These are phyloP conservation scores for Malassezia yamatoensis DNA, from an alignment of 1,284 basidiomycete genomes.

Conservation along the genomic window DNA sequence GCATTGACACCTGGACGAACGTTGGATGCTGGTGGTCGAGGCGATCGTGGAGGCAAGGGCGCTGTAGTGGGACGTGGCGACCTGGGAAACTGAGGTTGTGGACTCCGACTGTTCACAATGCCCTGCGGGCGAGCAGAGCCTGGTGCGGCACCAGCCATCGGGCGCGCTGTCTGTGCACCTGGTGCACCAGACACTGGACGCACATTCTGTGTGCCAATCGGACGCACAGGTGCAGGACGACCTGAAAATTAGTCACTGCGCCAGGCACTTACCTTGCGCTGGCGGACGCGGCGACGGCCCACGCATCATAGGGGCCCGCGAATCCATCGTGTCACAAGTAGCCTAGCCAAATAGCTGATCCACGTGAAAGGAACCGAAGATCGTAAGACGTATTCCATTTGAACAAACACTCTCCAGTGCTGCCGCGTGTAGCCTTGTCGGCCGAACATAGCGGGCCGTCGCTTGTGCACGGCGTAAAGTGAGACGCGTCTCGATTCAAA, in stretches of 20 bases:
- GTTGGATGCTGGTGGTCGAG: no score
- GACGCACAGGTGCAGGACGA: neutral
- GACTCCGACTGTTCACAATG: no score
- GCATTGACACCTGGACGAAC: no score
- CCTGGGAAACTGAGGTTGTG: no score
- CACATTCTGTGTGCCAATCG: neutral
- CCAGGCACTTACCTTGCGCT: neutral
- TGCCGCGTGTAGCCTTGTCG: neutral
- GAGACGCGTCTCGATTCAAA: neutral
- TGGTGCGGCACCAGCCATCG: neutral
- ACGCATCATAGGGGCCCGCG: constrained; percentile 13
- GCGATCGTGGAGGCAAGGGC: no score
- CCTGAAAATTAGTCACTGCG: neutral
- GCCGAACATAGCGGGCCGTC: neutral
- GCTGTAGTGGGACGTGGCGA: no score
- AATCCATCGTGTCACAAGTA: constrained; percentile 11
- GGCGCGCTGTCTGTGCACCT: neutral
- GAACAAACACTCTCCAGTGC: neutral
- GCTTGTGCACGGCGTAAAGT: no score
- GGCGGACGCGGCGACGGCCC: constrained; percentile 16
- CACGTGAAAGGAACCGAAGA: neutral
- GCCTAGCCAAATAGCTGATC: neutral
- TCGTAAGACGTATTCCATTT: neutral
- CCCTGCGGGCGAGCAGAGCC: no score
- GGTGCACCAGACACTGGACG: neutral